A percentile compares a stretch with the other conserved stretches of the same genome.
phyloP scores from a whole-genome alignment of 331 rosid species.

The Acacia concinna region DNA sequence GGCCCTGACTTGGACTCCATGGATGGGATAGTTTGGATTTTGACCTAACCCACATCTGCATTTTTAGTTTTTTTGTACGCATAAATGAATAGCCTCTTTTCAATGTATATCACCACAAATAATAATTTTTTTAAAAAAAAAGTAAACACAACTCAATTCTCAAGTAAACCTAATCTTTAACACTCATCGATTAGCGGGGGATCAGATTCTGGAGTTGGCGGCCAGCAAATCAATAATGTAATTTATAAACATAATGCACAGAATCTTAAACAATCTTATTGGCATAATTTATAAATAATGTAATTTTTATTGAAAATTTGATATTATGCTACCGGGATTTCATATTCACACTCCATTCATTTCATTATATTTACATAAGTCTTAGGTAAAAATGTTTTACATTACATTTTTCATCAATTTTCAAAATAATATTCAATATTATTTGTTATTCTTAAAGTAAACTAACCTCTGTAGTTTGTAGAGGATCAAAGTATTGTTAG shows the following conservation, averaged over 20 bases:
- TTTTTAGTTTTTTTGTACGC: too few relatives aligned
- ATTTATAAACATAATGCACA: neutral
- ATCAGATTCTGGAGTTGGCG: neutral
- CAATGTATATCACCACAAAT: neutral
- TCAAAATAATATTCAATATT: too few relatives aligned
- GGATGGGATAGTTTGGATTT: neutral
- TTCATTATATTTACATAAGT: too few relatives aligned
- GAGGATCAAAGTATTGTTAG: too few relatives aligned
- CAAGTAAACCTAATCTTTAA: neutral
- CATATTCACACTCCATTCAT: too few relatives aligned
- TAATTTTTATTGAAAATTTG: neutral
- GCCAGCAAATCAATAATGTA: neutral
- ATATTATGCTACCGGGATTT: too few relatives aligned
- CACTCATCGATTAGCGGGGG: too few relatives aligned
- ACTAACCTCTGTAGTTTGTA: too few relatives aligned
- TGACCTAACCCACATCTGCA: conserved; percentile 15
- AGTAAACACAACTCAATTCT: neutral
- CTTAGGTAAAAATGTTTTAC: too few relatives aligned
- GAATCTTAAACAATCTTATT: neutral
- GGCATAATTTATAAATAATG: neutral
- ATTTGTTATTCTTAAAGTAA: neutral
- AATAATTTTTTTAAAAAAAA: neutral
- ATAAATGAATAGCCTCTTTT: neutral
- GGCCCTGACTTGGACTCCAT: neutral
- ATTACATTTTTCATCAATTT: too few relatives aligned